A percentile compares a stretch with the other conserved stretches of the same genome.
Conservation (phyloP, 1,284 basidiomycete species). For the Marasmius oreades region DNA sequence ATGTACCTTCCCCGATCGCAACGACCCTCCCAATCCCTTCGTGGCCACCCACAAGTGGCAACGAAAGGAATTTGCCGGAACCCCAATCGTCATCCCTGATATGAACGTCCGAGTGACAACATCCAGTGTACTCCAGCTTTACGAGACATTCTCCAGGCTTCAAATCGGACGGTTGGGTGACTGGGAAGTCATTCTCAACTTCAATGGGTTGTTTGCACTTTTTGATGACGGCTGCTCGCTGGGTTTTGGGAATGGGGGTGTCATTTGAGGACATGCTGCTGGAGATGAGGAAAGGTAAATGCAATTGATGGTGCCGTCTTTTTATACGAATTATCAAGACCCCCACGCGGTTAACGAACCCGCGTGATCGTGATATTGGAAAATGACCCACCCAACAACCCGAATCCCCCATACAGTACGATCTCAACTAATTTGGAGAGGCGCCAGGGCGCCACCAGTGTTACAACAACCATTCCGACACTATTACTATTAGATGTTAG, state of each 20-base stretch:
- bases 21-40: constrained; percentile 79
- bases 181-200: constrained; percentile 50
- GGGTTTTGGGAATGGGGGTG: constrained; percentile 51
- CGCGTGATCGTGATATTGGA: too few species aligned
- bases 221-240: constrained; percentile 61
- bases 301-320: too few species aligned
- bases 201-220: constrained; percentile 39
- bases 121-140: constrained; percentile 69
- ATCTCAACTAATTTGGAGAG: too few species aligned
- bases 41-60: constrained; percentile 83
- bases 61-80: constrained; percentile 38
- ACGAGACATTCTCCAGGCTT: constrained; percentile 79
- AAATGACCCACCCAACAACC: too few species aligned
- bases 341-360: too few species aligned
- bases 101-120: constrained; percentile 79
- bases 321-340: too few species aligned
- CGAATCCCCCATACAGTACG: too few species aligned
- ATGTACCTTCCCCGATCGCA: constrained; percentile 54
- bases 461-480: too few species aligned
- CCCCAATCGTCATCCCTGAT: constrained; percentile 75
- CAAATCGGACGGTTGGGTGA: constrained; percentile 64
- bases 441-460: too few species aligned
- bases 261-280: too few species aligned
- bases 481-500: too few species aligned
- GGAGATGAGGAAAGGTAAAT: too few species aligned